Evolutionary conservation across 179 eudicot species (phyloP).

Genomic region (Heliamphora pulchella): DNA sequence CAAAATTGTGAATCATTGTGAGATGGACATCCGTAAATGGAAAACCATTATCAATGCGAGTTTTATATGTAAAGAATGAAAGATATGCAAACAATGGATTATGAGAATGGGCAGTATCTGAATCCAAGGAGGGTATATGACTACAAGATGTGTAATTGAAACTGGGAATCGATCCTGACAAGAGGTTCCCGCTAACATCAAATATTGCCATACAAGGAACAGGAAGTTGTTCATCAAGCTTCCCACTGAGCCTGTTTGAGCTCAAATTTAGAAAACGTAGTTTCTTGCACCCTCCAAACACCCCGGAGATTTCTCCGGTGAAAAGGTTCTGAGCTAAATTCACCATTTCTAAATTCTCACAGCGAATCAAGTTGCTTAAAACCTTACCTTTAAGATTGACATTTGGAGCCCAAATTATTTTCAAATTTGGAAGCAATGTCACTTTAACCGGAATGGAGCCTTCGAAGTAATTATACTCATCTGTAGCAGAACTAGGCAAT

Average conservation of each 20-base stretch:
- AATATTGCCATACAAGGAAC: constrained; percentile 24
- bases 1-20: constrained; percentile 27
- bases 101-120: constrained; percentile 16
- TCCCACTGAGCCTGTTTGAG: constrained; percentile 27
- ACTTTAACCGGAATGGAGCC: constrained; percentile 26
- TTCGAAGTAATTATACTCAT: constrained; percentile 22
- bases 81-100: constrained; percentile 28
- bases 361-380: constrained; percentile 25
- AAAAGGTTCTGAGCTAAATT: constrained; percentile 27
- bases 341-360: constrained; percentile 24
- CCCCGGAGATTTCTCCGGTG: constrained; percentile 17
- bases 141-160: constrained; percentile 15
- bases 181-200: constrained; percentile 25
- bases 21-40: constrained; percentile 17
- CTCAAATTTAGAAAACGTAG: constrained; percentile 28
- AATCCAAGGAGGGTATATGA: constrained; percentile 18
- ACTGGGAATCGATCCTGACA: constrained; percentile 25
- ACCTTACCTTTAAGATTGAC: constrained; percentile 19
- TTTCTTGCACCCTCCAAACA: constrained; percentile 19
- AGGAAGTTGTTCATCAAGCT: constrained; percentile 21
- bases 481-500: not conserved
- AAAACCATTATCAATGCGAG: constrained; percentile 23
- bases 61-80: constrained; percentile 31
- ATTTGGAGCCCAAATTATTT: constrained; percentile 33
- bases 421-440: constrained; percentile 24